These are phyloP conservation scores for Flaveria brownii DNA, from an alignment of 129 eudicot species.

Conservation along the genomic window DNA sequence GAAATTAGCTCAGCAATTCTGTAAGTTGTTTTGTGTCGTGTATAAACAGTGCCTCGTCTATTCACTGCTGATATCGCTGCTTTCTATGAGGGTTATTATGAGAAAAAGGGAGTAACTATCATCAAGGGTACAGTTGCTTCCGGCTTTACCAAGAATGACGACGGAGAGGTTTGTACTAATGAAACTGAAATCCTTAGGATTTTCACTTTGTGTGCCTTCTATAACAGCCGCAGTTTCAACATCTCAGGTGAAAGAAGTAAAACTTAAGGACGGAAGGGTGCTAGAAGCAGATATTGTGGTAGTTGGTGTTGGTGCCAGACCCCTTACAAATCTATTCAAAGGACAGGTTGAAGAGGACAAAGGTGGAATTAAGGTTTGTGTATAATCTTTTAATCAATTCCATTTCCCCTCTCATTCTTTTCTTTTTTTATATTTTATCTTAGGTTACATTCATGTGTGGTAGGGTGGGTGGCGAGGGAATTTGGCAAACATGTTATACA, in stretches of 20 bases:
- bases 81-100: conserved; percentile 85
- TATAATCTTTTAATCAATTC: conserved; percentile 6
- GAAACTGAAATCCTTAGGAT: not conserved
- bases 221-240: not conserved
- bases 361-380: conserved; percentile 95
- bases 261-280: conserved; percentile 94
- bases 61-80: conserved; percentile 93
- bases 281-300: conserved; percentile 93
- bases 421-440: too few relatives aligned
- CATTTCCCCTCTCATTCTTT: not conserved
- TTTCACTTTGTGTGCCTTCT: not conserved
- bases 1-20: not conserved
- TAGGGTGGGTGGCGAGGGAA: not conserved
- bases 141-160: conserved; percentile 63
- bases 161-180: conserved; percentile 66
- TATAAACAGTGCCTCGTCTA: conserved; percentile 85
- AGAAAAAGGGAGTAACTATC: conserved; percentile 73
- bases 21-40: conserved; percentile 12
- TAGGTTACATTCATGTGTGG: not conserved
- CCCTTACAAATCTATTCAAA: conserved; percentile 79
- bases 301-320: conserved; percentile 96
- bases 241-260: conserved; percentile 76
- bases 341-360: conserved; percentile 97
- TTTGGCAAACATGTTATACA: conserved; percentile 5
- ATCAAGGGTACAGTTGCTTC: conserved; percentile 96